Evolutionary conservation across 192 early-diverging fungal genomes (phyloP).

Genomic region (Bifiguratus adelaidae): DNA sequence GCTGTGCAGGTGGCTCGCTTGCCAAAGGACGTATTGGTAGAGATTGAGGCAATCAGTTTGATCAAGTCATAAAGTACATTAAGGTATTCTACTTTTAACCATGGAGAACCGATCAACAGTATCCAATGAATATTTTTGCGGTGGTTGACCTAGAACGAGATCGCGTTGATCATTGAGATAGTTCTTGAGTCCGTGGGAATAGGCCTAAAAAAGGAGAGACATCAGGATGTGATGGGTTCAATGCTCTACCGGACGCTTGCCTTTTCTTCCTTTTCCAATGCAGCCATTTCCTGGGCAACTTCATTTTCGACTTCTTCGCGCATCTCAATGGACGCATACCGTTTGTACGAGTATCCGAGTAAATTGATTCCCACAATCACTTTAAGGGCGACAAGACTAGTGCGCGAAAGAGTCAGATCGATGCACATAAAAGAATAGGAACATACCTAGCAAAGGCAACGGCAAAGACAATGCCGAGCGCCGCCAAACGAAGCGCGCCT

Average conservation of each 20-base stretch:
- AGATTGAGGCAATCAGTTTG: conserved; percentile 87
- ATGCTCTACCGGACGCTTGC: conserved; percentile 1
- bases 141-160: conserved; percentile 25
- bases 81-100: conserved; percentile 86
- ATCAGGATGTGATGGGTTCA: background rate
- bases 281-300: conserved; percentile 27
- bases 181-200: conserved; percentile 7
- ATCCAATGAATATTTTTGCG: conserved; percentile 59
- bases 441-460: background rate
- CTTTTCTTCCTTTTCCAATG: conserved; percentile 26
- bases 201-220: conserved; percentile 19
- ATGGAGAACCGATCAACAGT: conserved; percentile 85
- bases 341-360: conserved; percentile 55
- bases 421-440: background rate
- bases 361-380: conserved; percentile 68
- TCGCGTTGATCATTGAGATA: conserved; percentile 23
- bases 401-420: background rate
- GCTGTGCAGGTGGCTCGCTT: conserved; percentile 87
- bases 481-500: no score
- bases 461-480: no score
- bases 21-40: conserved; percentile 83
- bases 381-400: conserved; percentile 54
- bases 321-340: conserved; percentile 49
- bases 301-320: conserved; percentile 25
- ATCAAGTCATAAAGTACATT: conserved; percentile 34